Evolutionary conservation across 345 rosid genomes (phyloP), one percentile per base, ranked within the genome.

Genomic region (Viola odorata): DNA sequence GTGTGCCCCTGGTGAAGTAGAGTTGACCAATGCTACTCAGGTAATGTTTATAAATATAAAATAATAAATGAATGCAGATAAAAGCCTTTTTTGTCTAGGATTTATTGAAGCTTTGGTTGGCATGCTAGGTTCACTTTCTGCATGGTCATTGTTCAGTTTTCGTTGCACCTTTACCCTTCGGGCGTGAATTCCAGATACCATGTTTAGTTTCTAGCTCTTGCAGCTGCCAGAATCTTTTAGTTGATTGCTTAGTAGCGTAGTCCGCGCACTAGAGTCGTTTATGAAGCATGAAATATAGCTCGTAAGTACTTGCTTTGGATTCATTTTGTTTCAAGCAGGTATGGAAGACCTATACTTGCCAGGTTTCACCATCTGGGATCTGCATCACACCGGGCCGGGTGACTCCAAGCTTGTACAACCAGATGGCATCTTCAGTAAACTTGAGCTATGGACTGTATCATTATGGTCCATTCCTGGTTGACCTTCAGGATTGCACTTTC

Each of bases 391-490:
- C 80, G 1, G 99, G 99, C 12, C 85, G 97, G 73, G 7, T 91
- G 70, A 86, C 92, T 16, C 97, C 97, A 0, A 47, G 61, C 37
- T 45, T 88, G 37, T 83, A 85, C 77, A 60, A 10, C 56, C 92
- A 95, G 73, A 79, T 87, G 82, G 80, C 63, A 16, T 77, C 90
- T 49, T 81, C 91, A 3, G 88, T 86, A 47, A 86, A 91, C 65
- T 82, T 95, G 63, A 95, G 96, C 70, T 86, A 77, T 37, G 97
- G 86, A 15, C 68, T 95, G 72, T 64, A 80, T 73, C 84, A 50
- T 23, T 86, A 88, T 4, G 89, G 95, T 23, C 99, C 99, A 4
- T 91, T 90, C 89, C 77, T 95, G 54, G 82, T 83, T 39, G 67
- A 80, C 59, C 70, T 94, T 54, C 73, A 72, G 70, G 92, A 88